phyloP scores from a whole-genome alignment of 495 filamentous ascomycete genomes.

The Amphirosellinia nigrospora region DNA sequence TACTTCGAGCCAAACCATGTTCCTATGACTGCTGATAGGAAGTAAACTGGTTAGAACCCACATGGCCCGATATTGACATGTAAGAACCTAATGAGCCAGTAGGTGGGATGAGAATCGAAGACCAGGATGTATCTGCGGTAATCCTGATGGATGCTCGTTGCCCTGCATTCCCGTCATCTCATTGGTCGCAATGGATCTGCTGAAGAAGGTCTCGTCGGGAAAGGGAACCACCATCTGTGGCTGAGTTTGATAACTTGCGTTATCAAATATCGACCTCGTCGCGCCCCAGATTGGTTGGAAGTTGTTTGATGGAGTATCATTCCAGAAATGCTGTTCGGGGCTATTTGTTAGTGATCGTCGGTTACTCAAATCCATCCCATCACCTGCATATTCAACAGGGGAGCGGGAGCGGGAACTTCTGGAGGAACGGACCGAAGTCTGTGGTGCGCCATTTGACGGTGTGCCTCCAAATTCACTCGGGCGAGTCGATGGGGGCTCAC shows the following conservation, averaged over 20 bases:
- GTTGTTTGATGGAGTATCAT: slow-evolving; percentile 21
- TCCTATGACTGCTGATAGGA: slow-evolving; percentile 37
- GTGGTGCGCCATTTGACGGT: slow-evolving; percentile 19
- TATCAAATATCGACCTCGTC: slow-evolving; percentile 5
- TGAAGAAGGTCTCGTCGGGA: slow-evolving; percentile 7
- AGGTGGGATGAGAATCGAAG: slow-evolving; percentile 14
- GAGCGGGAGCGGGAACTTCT: slow-evolving; percentile 26
- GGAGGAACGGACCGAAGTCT: slow-evolving; percentile 26
- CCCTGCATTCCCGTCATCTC: neutral
- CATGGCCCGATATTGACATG: slow-evolving; percentile 27
- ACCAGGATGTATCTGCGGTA: neutral
- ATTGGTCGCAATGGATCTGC: neutral
- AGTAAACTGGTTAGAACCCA: slow-evolving; percentile 25
- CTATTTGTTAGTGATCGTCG: slow-evolving; percentile 29
- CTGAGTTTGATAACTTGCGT: neutral
- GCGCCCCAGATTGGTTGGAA: slow-evolving; percentile 24
- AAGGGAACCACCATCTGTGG: neutral
- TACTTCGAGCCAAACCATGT: slow-evolving; percentile 21
- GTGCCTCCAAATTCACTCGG: slow-evolving; percentile 17
- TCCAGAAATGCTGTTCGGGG: slow-evolving; percentile 32
- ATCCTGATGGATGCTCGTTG: slow-evolving; percentile 5
- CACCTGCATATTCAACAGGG: slow-evolving; percentile 15
- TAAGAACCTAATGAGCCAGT: slow-evolving; percentile 30
- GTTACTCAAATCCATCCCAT: slow-evolving; percentile 2
- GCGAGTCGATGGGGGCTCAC: slow-evolving; percentile 12